Base-by-base conservation (phyloP, 2,329 filamentous ascomycete species). In the Cyclaneusma minus region DNA sequence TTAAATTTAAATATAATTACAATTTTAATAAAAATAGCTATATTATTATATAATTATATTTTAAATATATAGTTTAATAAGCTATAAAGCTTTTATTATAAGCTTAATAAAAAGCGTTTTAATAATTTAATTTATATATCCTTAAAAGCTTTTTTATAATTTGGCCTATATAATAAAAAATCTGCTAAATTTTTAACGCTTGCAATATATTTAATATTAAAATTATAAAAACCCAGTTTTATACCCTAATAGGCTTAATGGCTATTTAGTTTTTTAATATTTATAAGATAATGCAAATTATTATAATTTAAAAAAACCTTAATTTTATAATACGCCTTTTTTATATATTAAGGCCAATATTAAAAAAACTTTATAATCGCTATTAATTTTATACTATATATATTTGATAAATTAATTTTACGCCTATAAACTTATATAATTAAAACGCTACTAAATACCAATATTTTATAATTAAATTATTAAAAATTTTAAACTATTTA, bases 231-330 rank as follows among this genome's bases (percentile, higher is more conserved):
- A 7, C 8, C 12, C 13, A 28, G n/a, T 7, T 28, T 14, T 11
- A 12, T 7, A 14, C 11, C 21, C 21, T 22, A 28, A 24, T 25
- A 16, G 22, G 6, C 16, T 24, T 22, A 13, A 11, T 28, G 16
- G 22, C 13, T 22, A 16, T 22, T 22, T n/a, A 28, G 22, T 24
- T 12, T 21, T 12, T 21, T 21, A 11, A 21, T 28, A 23, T 5
- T 25, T 13, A 28, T 13, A 6, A 13, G 22, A 11, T 17, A 24
- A 22, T 14, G 22, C 5, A 21, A 22, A 22, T 28, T 25, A n/a
- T n/a, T 13, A 21, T 22, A 28, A 28, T 14, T 22, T 21, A 13
- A 22, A 14, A 28, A 28, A 7, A 28, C 8, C 16, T 22, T 17
- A 5, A 22, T 13, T 14, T 13, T 21, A 22, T 22, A 28, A 12